Evolutionary conservation across 148 eudicot genomes (phyloP), one percentile per base, ranked within the genome.

Genomic region (Persicaria tinctoria): DNA sequence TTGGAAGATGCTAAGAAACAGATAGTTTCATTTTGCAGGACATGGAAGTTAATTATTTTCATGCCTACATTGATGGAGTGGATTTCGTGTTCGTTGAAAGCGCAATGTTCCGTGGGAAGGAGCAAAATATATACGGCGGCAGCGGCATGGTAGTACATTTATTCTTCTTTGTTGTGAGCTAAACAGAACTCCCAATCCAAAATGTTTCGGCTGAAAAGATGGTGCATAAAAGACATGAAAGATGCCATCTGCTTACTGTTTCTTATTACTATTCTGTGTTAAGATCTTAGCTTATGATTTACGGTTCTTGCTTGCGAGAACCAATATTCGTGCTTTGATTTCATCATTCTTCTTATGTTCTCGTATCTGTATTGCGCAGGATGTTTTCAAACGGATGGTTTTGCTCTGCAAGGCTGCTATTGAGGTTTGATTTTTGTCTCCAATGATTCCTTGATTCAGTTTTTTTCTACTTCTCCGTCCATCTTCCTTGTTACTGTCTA

Each of bases 381-480:
- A 92, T 78, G 86, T 92, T 80, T 76, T 96, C 72, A 92, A 87
- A 82, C 95, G 99, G 72, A 96, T 96, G 99, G 85, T 85, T 75
- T 80, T 92, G 74, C 90, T 96, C 76, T 96, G 99, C 84, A 96
- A 96, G 89, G 97, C 93, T 74, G 97, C 99, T 73, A 84, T 96
- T 79, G 99, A 96, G 99, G 99, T 96, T 92, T 78, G 55, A 70
- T 32, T 14, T 51, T 27, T 41, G 51, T 46, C 53, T 74, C 13
- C 47, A 73, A 41, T 64, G 70, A 64, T 64, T n/a, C 70, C 48
- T 55, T 55, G n/a, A 55, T 68, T 74, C 38, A 32, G 59, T 41
- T 51, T 9, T 16, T 47, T 17, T 45, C 23, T 8, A 70, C 48
- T 27, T 2, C 17, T 12, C 27, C 27, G 27, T 23, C 27, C 27